Base-by-base conservation (phyloP, 2,329 filamentous ascomycete genomes). In the Ilyonectria destructans region DNA sequence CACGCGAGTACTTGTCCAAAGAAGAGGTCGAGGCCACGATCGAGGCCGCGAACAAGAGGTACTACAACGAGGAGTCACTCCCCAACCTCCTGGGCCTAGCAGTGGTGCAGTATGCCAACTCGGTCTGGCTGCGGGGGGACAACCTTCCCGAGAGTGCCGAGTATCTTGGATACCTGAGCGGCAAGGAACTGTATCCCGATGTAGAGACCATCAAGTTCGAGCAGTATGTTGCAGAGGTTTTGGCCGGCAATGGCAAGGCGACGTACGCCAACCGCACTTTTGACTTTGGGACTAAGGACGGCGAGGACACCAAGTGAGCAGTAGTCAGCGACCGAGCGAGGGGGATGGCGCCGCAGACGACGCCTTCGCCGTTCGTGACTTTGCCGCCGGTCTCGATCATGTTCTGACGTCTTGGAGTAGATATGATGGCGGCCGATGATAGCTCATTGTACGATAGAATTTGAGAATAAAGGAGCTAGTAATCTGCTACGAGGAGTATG, bases 111-210 rank as follows among this genome's bases (percentile, higher is more conserved):
- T 58, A 58, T 23, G 33, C 26, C 2, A 3, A 54, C 26, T 67
- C 43, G 10, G 12, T 31, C 3, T 45, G 10, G 31, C 23, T 45
- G 13, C 81, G 87, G 2, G 85, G 83, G 1, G 88, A 91, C 69
- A 89, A 89, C 74, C 85, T 80, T 10, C 85, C 84, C 0, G 84
- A 87, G 62, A 81, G 84, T 68, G 88, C 88, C 12, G 79, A 82
- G 57, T 89, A 89, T 68, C 79, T 90, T 6, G 87, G 87, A 2
- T 89, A 89, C 74, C 66, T 89, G 19, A 80, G 83, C 61, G 82
- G 80, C 35, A 85, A 84, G 70, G 84, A 89, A 19, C 77, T 90
- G 26, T 90, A 89, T 71, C 87, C 87, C 3, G 62, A 60, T 10
- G 23, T 65, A 4, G 31, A 65, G 29, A 15, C 33, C 12, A 40